Evolutionary conservation across 148 eudicot genomes (phyloP), one percentile per base, ranked within the genome.

Genomic region (Spergularia marina): DNA sequence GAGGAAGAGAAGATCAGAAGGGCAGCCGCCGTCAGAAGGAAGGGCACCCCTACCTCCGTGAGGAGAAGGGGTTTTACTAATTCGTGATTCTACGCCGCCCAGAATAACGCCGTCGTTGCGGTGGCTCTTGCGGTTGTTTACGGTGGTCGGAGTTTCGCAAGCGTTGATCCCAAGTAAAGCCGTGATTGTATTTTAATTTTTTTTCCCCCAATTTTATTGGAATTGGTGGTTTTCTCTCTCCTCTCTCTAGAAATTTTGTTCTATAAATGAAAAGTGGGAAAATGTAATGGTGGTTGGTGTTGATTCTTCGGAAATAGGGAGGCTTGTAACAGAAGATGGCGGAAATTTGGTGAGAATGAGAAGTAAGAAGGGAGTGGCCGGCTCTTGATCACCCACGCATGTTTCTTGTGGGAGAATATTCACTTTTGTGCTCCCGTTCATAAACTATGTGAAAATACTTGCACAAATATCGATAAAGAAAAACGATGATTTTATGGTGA

Each of bases 1-100:
- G 77, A 91, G 94, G 77, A 86, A 91, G 77, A 86, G 92, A 75
- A 91, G 94, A 85, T 91, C 97, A 41, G 97, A 91, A 67, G 97
- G 97, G 78, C 88, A 85, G 52, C 97, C 97, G 72, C 97, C 97
- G 83, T 85, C 87, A 53, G 94, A 87, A 44, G 97, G 97, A 53
- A 87, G 88, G 62, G 97, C 94, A 12, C 97, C 97, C 83, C 97
- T 87, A 58, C 97, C 94, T 62, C 97, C 97, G 97, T 91, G 89
- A 65, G 97, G 94, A 62, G 91, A 89, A 81, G 94, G 94, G 80
- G 77, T 82, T 77, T 12, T 79, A 41, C 63, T 73, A 57, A 47
- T 72, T 58, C 36, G 79, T 74, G 56, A 55, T 2, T 8, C 39
- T 13, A 58, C 62, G 58, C 56, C 76, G 66, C 23, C 78, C 54